Conservation (phyloP, 2,329 filamentous ascomycete genomes). For the Teratosphaeria viscida region DNA sequence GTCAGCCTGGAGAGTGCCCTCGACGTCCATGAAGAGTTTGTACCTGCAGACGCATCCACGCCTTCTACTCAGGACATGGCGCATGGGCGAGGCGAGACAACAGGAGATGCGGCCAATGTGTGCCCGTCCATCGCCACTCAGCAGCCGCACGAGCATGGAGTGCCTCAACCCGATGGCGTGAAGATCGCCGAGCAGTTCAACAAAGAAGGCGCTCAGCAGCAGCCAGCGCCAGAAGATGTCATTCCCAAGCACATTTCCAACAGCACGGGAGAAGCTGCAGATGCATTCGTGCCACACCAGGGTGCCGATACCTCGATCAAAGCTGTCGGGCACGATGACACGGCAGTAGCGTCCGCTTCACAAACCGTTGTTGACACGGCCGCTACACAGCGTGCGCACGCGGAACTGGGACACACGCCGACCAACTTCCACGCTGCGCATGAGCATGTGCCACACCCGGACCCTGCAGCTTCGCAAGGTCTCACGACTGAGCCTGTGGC, state of each 20-base stretch:
- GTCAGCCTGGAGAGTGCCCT: slow-evolving; percentile 20
- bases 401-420: slow-evolving; percentile 9
- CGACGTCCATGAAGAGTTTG: slow-evolving; percentile 5
- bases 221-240: slow-evolving; percentile 5
- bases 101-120: neutral
- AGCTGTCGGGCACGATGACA: neutral
- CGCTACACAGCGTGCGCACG: slow-evolving; percentile 11
- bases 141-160: neutral
- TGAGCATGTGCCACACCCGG: neutral
- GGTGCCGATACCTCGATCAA: slow-evolving; percentile 8
- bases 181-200: slow-evolving; percentile 15
- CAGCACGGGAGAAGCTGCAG: slow-evolving; percentile 12
- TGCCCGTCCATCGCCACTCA: neutral
- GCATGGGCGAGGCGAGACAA: neutral
- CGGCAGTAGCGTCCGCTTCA: slow-evolving; percentile 4
- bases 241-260: slow-evolving; percentile 13
- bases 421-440: slow-evolving; percentile 13
- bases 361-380: slow-evolving; percentile 14
- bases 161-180: slow-evolving; percentile 9
- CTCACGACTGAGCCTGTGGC: neutral
- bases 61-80: neutral
- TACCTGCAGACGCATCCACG: neutral
- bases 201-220: slow-evolving; percentile 3
- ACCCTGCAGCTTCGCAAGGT: neutral
- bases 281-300: slow-evolving; percentile 12